These are phyloP conservation scores for Chaetomiaceae sp. DNA, from an alignment of 2,329 filamentous ascomycete species.

Conservation along the genomic window DNA sequence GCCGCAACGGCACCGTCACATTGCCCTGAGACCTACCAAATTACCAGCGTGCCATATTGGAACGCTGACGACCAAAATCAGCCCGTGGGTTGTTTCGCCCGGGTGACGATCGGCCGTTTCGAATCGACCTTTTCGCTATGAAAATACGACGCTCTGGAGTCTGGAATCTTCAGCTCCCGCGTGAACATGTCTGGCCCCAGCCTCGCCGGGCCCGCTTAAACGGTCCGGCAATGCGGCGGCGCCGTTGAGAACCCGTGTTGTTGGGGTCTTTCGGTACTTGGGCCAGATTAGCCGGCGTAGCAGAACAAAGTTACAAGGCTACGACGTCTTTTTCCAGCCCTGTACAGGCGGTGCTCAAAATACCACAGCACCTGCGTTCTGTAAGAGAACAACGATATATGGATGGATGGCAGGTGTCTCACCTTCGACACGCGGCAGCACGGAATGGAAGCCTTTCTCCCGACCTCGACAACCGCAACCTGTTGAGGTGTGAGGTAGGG, in stretches of 20 bases:
- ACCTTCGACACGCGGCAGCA: background rate
- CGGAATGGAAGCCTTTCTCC: conserved; percentile 2
- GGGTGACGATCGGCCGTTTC: conserved; percentile 7
- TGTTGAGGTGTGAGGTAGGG: too few species aligned
- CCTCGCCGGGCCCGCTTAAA: conserved; percentile 3
- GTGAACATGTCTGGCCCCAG: too few species aligned
- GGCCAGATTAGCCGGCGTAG: conserved; percentile 7
- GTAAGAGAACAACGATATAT: background rate
- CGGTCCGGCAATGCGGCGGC: conserved; percentile 15
- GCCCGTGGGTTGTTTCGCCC: background rate
- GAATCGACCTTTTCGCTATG: conserved; percentile 6
- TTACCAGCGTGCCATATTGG: background rate
- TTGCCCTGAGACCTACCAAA: conserved; percentile 1
- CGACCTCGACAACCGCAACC: background rate
- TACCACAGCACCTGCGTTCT: background rate
- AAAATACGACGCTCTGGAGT: too few species aligned
- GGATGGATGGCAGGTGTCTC: background rate
- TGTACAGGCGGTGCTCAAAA: background rate
- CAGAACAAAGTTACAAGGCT: conserved; percentile 3
- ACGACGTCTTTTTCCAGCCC: background rate
- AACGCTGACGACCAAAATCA: conserved; percentile 5
- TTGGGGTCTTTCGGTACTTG: conserved; percentile 1
- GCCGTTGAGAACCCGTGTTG: background rate
- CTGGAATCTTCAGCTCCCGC: conserved; percentile 5
- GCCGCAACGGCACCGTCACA: background rate